These are phyloP conservation scores for Ensete ventricosum DNA, from an alignment of 176 grass and related monocot genomes.

Conservation along the genomic window DNA sequence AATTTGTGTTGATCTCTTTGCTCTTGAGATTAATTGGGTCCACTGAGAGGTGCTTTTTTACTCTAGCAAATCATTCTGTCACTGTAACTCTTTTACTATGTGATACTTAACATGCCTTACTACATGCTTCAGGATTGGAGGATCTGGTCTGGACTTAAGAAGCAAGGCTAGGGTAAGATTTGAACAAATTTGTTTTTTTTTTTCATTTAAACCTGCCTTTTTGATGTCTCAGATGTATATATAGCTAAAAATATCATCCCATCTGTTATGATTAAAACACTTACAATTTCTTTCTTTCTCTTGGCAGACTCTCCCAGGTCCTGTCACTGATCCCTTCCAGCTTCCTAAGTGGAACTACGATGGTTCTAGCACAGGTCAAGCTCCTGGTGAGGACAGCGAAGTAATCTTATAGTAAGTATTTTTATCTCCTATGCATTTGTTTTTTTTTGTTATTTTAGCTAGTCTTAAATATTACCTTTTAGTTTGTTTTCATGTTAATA, in stretches of 20 bases:
- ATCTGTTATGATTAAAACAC: background rate
- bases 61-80: background rate
- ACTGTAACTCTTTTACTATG: background rate
- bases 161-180: constrained; percentile 76
- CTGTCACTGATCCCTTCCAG: constrained; percentile 57
- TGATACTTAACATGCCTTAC: background rate
- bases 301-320: constrained; percentile 57
- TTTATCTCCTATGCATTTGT: background rate
- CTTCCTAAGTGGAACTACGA: constrained; percentile 99
- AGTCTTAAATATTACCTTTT: background rate
- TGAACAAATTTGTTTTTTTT: background rate
- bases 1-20: background rate
- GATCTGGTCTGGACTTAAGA: constrained; percentile 74
- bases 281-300: constrained; percentile 1
- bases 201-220: background rate
- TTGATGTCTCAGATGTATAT: background rate
- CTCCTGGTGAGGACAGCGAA: constrained; percentile 67
- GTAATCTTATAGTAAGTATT: constrained; percentile 69
- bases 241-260: background rate
- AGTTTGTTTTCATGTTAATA: background rate
- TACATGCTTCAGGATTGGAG: constrained; percentile 51
- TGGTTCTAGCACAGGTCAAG: constrained; percentile 92
- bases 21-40: background rate
- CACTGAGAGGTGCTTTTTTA: background rate
- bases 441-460: background rate